phyloP scores from a whole-genome alignment of 148 eudicot genomes.

The Heliosperma pusillum region DNA sequence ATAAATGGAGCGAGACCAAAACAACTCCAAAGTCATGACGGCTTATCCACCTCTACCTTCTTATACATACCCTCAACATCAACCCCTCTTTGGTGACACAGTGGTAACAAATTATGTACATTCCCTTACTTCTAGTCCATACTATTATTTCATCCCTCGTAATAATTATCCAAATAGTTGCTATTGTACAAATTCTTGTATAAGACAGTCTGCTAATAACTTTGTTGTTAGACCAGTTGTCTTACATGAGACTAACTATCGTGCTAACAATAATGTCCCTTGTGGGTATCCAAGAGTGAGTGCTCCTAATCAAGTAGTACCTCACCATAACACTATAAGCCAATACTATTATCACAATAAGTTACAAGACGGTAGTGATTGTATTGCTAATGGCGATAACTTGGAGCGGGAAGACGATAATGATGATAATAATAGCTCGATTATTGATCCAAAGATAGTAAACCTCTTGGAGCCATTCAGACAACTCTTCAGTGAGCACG shows the following conservation, averaged over 20 bases:
- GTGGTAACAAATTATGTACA: constrained; percentile 31
- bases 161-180: background rate
- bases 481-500: constrained; percentile 22
- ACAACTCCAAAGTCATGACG: background rate
- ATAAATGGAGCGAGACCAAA: constrained; percentile 21
- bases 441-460: constrained; percentile 25
- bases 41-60: background rate
- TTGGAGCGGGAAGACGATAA: background rate
- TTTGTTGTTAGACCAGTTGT: background rate
- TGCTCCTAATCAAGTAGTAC: background rate
- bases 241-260: background rate
- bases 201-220: background rate
- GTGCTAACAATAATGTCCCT: background rate
- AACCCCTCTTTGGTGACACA: constrained; percentile 21
- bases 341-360: background rate
- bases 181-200: background rate
- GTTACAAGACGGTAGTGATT: background rate
- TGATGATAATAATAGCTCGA: background rate
- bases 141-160: constrained; percentile 25
- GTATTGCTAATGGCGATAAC: background rate
- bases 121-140: constrained; percentile 24
- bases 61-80: constrained; percentile 3
- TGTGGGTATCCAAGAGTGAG: background rate
- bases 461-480: constrained; percentile 27
- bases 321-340: background rate